Conservation (phyloP, 495 filamentous ascomycete genomes). For the Tuber brumale region DNA sequence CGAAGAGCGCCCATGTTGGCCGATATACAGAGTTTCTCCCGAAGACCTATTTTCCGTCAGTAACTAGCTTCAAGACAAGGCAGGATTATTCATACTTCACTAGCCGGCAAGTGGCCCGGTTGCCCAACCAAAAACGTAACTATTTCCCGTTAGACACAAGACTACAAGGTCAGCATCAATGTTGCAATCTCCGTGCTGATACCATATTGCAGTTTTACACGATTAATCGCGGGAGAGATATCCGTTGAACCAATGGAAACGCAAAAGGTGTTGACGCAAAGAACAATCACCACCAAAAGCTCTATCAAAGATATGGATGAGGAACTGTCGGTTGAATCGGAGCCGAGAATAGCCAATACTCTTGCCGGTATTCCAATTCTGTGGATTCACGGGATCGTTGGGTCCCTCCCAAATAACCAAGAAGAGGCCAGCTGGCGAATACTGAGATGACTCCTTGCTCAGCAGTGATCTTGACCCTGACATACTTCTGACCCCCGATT, state of each 20-base stretch:
- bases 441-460: neutral
- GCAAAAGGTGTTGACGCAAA: neutral
- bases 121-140: constrained; percentile 3
- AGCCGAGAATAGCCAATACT: neutral
- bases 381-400: neutral
- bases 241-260: neutral
- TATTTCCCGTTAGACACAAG: neutral
- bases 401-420: constrained; percentile 1
- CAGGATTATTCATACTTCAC: neutral
- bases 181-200: neutral
- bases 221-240: neutral
- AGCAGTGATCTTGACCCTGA: neutral
- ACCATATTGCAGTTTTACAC: neutral
- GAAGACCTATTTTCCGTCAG: constrained; percentile 50
- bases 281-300: neutral
- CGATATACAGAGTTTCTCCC: constrained; percentile 68
- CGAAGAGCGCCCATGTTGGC: constrained; percentile 68
- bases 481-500: neutral
- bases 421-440: neutral
- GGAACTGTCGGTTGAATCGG: neutral
- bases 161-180: neutral
- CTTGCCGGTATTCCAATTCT: neutral
- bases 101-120: neutral
- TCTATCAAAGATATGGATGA: neutral
- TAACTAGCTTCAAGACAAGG: neutral